Base-by-base conservation (phyloP, 1,284 basidiomycete genomes). In the Boletellus deceptivus region DNA sequence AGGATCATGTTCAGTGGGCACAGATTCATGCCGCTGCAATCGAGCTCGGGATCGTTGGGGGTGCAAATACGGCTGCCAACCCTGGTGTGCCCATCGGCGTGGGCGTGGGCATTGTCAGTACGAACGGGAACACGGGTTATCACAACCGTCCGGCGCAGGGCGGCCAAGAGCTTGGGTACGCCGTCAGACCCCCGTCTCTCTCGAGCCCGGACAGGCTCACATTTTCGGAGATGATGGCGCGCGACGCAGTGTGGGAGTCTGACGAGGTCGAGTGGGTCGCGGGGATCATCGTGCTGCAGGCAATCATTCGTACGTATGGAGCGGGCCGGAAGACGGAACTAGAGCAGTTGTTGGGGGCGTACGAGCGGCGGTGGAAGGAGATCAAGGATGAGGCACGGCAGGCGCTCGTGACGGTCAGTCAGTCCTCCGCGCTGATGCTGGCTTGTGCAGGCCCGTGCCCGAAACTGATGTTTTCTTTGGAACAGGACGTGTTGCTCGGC, bases 261-360 rank as follows among this genome's bases (percentile, higher is more conserved):
- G 81, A 83, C 52, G 80, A 83, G 58, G 81, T 81, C 38, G 80
- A 83, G 58, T 83, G 81, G 80, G 78, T 81, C 10, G 79, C 80
- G 6, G 81, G 81, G 4, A 75, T 80, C 36, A 77, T 75, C 54
- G 72, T 83, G 17, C 59, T 83, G 43, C 67, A 77, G 9, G 76
- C 77, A 29, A 71, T 83, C 40, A 82, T 80, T 48, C 66, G 78
- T 47, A 76, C 74, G 35, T 71, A 72, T 0, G 72, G 74, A 53
- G 57, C 71, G 37, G 64, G 70, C 53, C 70, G 72, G 55, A 68
- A 75, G 55, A 70, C 72, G 36, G 76, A 79, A 50, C 81, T 79
- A 58, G 77, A 76, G 49, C 73, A 74, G 31, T 54, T 83, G 17
- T 49, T 82, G 58, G 70, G 72, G 34, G 73, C 70, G 6, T 83